Evolutionary conservation across 2,329 filamentous ascomycete genomes (phyloP), one percentile per base, ranked within the genome.

Genomic region (Hortaea sp.): DNA sequence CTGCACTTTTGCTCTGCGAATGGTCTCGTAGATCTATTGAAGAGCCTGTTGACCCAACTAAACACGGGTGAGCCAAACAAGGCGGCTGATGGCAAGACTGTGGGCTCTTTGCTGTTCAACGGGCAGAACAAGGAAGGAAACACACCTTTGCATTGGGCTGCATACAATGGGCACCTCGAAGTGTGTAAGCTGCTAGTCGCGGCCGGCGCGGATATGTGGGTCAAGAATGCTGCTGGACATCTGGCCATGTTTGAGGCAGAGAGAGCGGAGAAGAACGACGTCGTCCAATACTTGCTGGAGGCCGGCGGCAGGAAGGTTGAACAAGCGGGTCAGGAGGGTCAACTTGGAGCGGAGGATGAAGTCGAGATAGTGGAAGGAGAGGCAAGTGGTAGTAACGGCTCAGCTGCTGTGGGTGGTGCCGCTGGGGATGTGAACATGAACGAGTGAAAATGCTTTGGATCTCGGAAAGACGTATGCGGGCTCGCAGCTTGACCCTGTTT

Each of bases 1-100:
- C 67, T 97, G 61, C 92, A 98, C 68, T 95, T 94, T 79, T 88
- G 89, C 6, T 82, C 87, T 27, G 92, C 87, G 28, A 98, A 98
- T 63, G 90, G 90, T 1, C 84, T 95, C 62, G 60, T 78, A 32
- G 57, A 59, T 20, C 55, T 56, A 29, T 54, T 54, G 28, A 52
- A 48, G 46, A 57, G 34, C 42, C 57, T 52, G 46, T 57, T 48
- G 44, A 27, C 35, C 38, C 49, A 52, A 4, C 43, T 56, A 9
- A 44, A 46, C n/a, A 29, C 20, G 20, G 34, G 30, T 31, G 41
- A 47, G 32, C 29, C 29, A 20, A 35, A n/a, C 27, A 20, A 35
- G 29, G 29, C 35, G 3, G 20, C 29, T 6, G 38, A 39, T 28
- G 42, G 31, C 31, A 39, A 45, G 12, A 29, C 44, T 2, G 28